These are phyloP conservation scores for Lactarius tabidus DNA, from an alignment of 768 basidiomycete species.

Conservation along the genomic window DNA sequence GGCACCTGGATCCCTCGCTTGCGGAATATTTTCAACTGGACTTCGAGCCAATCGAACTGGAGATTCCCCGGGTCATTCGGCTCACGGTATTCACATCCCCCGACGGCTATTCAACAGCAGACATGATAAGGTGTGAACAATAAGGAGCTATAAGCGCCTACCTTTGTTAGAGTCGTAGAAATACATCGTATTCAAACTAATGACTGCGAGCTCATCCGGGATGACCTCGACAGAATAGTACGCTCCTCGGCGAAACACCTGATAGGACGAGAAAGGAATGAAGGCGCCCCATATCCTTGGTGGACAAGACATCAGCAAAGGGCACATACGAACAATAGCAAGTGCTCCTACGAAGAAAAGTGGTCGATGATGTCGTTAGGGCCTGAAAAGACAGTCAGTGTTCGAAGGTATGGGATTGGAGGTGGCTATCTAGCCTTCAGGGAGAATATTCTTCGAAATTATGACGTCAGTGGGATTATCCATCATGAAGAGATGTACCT, in stretches of 20 bases:
- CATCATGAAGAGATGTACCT: slow-evolving; percentile 28
- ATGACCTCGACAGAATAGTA: slow-evolving; percentile 82
- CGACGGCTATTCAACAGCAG: slow-evolving; percentile 52
- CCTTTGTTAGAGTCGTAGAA: slow-evolving; percentile 90
- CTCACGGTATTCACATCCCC: slow-evolving; percentile 62
- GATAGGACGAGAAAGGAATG: slow-evolving; percentile 73
- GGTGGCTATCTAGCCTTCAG: slow-evolving; percentile 43
- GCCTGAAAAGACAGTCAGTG: slow-evolving; percentile 36
- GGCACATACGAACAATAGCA: neutral
- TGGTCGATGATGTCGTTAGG: slow-evolving; percentile 66
- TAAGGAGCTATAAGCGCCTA: slow-evolving; percentile 29
- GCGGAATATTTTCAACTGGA: slow-evolving; percentile 68
- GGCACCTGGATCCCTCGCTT: slow-evolving; percentile 69
- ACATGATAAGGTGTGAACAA: neutral
- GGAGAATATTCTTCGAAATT: slow-evolving; percentile 54
- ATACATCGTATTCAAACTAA: slow-evolving; percentile 87
- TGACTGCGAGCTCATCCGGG: slow-evolving; percentile 66
- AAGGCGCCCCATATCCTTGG: slow-evolving; percentile 74
- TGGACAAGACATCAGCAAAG: neutral
- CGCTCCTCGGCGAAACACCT: slow-evolving; percentile 84
- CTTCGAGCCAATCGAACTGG: slow-evolving; percentile 87
- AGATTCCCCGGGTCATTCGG: slow-evolving; percentile 82
- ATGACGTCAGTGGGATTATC: slow-evolving; percentile 5
- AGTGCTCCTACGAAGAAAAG: slow-evolving; percentile 56
- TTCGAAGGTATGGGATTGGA: neutral